Evolutionary conservation across 1,284 basidiomycete species (phyloP), one percentile per base, ranked within the genome.

Genomic region (Melanopsichium pennsylvanicum): DNA sequence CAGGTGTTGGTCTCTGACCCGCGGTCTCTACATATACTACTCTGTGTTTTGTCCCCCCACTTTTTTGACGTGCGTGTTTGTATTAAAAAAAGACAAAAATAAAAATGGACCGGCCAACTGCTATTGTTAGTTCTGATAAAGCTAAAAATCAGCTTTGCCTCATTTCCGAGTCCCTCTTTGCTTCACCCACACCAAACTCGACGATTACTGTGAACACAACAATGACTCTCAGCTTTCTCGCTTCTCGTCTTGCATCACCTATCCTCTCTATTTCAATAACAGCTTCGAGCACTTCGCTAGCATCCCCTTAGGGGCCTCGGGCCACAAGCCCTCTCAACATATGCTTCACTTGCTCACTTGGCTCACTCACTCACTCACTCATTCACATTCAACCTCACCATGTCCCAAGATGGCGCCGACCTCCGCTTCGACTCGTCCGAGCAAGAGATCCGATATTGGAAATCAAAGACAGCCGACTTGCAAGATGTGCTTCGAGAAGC

Each of bases 371-470:
- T n/a, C n/a, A n/a, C n/a, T n/a, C n/a, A n/a, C n/a, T n/a, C n/a
- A n/a, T n/a, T n/a, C n/a, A n/a, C n/a, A n/a, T n/a, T n/a, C n/a
- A n/a, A n/a, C n/a, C n/a, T n/a, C n/a, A n/a, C n/a, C n/a, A n/a
- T n/a, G n/a, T n/a, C n/a, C 7, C 34, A n/a, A 11, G 16, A 11
- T 36, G 12, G 34, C 50, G 66, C 27, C 27, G 27, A 29, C 27
- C 27, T 63, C 49, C 51, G 59, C 52, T 79, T 78, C 43, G 55
- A 59, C 36, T 57, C 55, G 45, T 61, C 70, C n/a, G 68, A 68
- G 34, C 61, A 75, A 23, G 77, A 80, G 68, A 61, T 69, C 49
- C 51, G 47, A 40, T 70, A 73, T 32, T 79, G 71, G 72, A 74
- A 74, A 35, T 70, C 51, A 29, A 73, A 74, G 43, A 74, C 68